Evolutionary conservation across 257 asterid genomes (phyloP).

Genomic region (Cinchona pubescens): DNA sequence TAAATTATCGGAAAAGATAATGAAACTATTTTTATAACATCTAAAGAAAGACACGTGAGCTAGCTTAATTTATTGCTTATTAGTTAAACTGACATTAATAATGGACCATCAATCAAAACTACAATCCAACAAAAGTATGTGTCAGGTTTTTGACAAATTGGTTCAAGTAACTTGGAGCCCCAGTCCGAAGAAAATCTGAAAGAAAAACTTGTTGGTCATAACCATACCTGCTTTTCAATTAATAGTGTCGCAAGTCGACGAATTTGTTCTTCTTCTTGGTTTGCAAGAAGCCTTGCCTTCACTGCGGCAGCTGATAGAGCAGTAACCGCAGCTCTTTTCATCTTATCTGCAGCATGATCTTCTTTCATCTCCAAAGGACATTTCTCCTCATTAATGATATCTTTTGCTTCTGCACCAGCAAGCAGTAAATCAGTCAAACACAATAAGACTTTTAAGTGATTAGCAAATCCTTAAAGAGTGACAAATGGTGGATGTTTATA

Average conservation of each 20-base stretch:
- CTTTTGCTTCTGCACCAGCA: slow-evolving; percentile 43
- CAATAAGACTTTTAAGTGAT: not conserved
- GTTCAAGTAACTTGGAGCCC: not conserved
- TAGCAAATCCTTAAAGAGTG: not conserved
- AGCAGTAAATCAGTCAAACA: not conserved
- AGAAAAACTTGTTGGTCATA: not conserved
- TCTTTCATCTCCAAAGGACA: slow-evolving; percentile 30
- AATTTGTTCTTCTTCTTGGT: slow-evolving; percentile 84
- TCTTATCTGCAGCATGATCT: slow-evolving; percentile 42
- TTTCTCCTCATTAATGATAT: slow-evolving; percentile 29
- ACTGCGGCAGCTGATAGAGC: slow-evolving; percentile 94
- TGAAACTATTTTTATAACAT: no score
- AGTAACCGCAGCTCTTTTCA: slow-evolving; percentile 72
- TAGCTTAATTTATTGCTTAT: not conserved
- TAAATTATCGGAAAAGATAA: not conserved
- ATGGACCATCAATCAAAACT: not conserved
- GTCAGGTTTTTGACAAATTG: not conserved
- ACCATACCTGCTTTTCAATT: slow-evolving; percentile 80
- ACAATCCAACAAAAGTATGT: not conserved
- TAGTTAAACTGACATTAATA: not conserved
- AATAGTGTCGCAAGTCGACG: slow-evolving; percentile 68
- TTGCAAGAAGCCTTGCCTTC: slow-evolving; percentile 96
- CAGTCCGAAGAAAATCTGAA: not conserved
- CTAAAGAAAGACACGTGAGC: not conserved
- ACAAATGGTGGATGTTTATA: not conserved